Conservation (phyloP, 129 eudicot genomes). For the Artemisia argyi region DNA sequence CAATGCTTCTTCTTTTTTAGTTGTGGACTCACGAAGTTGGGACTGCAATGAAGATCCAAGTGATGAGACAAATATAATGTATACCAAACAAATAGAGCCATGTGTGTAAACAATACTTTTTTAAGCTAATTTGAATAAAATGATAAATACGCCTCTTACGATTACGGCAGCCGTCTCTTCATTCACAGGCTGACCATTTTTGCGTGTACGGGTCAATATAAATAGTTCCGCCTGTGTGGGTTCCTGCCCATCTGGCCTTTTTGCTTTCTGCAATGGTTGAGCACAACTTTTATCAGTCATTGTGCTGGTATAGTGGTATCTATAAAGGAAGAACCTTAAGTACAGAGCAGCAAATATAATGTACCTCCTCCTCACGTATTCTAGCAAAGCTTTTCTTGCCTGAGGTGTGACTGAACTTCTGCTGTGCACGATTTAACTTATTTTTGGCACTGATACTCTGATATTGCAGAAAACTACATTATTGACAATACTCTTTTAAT, state of each 20-base stretch:
- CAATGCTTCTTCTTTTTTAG: constrained; percentile 21
- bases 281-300: background rate
- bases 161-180: constrained; percentile 53
- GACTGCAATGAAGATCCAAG: constrained; percentile 35
- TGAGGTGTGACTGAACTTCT: constrained; percentile 40
- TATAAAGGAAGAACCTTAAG: background rate
- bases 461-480: background rate
- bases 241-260: constrained; percentile 57
- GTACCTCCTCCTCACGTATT: constrained; percentile 56
- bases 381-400: constrained; percentile 62
- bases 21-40: constrained; percentile 39
- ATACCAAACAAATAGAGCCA: background rate
- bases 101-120: background rate
- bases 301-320: background rate
- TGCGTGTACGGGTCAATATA: constrained; percentile 56
- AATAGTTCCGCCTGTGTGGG: constrained; percentile 53
- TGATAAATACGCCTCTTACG: constrained; percentile 31
- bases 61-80: constrained; percentile 3
- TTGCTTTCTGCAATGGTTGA: constrained; percentile 36
- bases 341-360: background rate
- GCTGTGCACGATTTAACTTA: constrained; percentile 47
- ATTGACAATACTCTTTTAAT: background rate
- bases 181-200: constrained; percentile 59
- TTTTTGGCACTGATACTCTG: constrained; percentile 52
- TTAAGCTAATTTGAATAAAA: background rate